These are phyloP conservation scores for Diplodia sapinea DNA, from an alignment of 2,329 filamentous ascomycete genomes.

Conservation along the genomic window DNA sequence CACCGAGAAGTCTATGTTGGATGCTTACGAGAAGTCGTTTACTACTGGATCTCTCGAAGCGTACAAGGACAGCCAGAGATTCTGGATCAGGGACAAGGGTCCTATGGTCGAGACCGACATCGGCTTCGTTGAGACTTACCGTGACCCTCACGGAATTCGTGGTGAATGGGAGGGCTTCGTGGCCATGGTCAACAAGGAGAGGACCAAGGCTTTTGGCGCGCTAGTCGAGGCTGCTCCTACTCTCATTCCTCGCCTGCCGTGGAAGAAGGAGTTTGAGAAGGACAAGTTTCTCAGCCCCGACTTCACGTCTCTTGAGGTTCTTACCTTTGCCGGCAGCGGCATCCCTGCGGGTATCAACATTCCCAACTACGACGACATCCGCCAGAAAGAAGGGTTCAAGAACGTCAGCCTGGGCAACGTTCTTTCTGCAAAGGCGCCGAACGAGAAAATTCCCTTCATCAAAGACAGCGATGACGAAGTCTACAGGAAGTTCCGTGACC, in stretches of 20 bases:
- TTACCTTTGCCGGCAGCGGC: slow-evolving; percentile 73
- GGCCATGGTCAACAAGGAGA: slow-evolving; percentile 81
- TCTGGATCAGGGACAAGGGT: slow-evolving; percentile 61
- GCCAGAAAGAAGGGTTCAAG: slow-evolving; percentile 86
- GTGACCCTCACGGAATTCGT: slow-evolving; percentile 60
- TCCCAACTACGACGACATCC: slow-evolving; percentile 61
- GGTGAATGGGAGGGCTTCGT: slow-evolving; percentile 62
- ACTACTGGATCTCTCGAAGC: slow-evolving; percentile 57
- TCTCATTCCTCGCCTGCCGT: slow-evolving; percentile 89
- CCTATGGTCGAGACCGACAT: slow-evolving; percentile 60
- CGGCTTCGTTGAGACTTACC: slow-evolving; percentile 62
- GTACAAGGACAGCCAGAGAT: slow-evolving; percentile 58
- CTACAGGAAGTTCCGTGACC: slow-evolving; percentile 82
- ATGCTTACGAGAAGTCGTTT: slow-evolving; percentile 58
- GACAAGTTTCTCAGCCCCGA: slow-evolving; percentile 94
- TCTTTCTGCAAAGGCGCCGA: slow-evolving; percentile 84
- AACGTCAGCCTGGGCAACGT: slow-evolving; percentile 95
- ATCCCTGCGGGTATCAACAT: slow-evolving; percentile 67
- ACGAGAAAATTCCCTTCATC: slow-evolving; percentile 93
- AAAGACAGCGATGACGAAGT: slow-evolving; percentile 75
- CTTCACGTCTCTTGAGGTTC: slow-evolving; percentile 91
- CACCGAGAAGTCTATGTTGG: slow-evolving; percentile 52
- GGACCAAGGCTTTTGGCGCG: slow-evolving; percentile 84
- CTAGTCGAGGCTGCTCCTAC: slow-evolving; percentile 80
- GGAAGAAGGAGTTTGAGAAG: slow-evolving; percentile 89